Evolutionary conservation across 2,329 filamentous ascomycete genomes (phyloP).

Genomic region (Curvularia lunata): DNA sequence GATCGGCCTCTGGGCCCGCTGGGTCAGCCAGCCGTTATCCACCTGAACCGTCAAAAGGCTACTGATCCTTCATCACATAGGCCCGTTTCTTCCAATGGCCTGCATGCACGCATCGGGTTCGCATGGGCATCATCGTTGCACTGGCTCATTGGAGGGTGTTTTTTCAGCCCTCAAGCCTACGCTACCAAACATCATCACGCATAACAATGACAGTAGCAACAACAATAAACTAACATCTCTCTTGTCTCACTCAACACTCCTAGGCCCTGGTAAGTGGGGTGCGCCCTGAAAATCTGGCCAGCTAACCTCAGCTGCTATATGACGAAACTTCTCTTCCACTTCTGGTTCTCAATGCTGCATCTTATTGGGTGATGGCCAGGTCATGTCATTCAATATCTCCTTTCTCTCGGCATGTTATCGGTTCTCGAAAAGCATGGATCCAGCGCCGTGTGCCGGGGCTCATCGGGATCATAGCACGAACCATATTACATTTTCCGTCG

Average conservation of each 20-base stretch:
- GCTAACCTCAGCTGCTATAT: constrained; percentile 17
- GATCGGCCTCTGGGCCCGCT: background rate
- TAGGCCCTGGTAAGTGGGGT: constrained; percentile 17
- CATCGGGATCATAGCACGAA: constrained; percentile 1
- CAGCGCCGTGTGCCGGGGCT: constrained; percentile 2
- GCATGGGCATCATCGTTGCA: constrained; percentile 13
- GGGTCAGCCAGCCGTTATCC: constrained; percentile 14
- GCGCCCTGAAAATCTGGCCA: constrained; percentile 14
- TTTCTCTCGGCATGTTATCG: constrained; percentile 8
- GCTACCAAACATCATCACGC: constrained; percentile 11
- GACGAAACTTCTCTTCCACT: constrained; percentile 16
- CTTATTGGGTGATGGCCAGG: constrained; percentile 12
- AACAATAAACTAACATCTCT: constrained; percentile 9
- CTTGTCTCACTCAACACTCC: constrained; percentile 11
- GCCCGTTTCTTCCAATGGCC: constrained; percentile 7
- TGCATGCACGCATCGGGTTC: constrained; percentile 16
- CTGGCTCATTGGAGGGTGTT: constrained; percentile 12
- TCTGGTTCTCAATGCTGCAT: constrained; percentile 4
- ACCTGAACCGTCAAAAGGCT: constrained; percentile 14
- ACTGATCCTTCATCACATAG: constrained; percentile 21
- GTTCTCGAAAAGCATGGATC: constrained; percentile 9
- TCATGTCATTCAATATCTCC: constrained; percentile 11
- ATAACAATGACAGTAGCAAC: constrained; percentile 5
- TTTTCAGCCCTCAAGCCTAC: constrained; percentile 16
- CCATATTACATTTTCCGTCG: constrained; percentile 1